Conservation (phyloP, 202 grass and related monocot genomes). For the Cymbopogon flexuosus region DNA sequence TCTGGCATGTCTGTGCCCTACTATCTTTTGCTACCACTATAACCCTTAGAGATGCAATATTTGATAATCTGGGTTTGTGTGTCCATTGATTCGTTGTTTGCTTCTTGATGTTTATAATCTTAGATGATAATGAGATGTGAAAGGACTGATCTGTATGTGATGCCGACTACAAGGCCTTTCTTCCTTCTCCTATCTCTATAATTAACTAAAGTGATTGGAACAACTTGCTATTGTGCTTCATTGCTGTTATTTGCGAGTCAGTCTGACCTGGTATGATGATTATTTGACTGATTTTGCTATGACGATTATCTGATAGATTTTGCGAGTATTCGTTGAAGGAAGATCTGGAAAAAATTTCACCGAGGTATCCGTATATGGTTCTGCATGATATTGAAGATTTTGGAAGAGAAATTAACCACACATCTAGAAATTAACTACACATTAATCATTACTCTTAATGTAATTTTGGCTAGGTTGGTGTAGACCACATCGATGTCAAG, state of each 20-base stretch:
- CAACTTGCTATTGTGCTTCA: not conserved
- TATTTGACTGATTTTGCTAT: conserved; percentile 52
- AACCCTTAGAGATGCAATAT: not conserved
- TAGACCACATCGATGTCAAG: conserved; percentile 45
- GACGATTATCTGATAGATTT: conserved; percentile 52
- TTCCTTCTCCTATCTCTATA: not conserved
- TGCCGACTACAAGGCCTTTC: not conserved
- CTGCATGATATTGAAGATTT: conserved; percentile 4
- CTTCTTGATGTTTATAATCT: not conserved
- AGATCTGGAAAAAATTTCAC: conserved; percentile 33
- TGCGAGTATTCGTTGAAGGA: conserved; percentile 46
- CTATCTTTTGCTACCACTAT: not conserved
- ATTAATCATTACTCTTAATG: conserved; percentile 21
- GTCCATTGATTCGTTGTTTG: not conserved
- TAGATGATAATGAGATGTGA: conserved; percentile 3
- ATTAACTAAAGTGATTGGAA: conserved; percentile 1
- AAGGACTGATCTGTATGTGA: not conserved
- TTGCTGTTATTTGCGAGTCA: not conserved
- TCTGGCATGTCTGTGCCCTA: not conserved
- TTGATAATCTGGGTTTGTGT: not conserved
- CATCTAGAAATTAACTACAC: not conserved
- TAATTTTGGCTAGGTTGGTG: conserved; percentile 42
- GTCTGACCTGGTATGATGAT: conserved; percentile 30
- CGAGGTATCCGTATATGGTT: conserved; percentile 42
- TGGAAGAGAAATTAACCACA: not conserved